Base-by-base conservation (phyloP, 2,329 filamentous ascomycete genomes). In the Thielaviopsis musarum region DNA sequence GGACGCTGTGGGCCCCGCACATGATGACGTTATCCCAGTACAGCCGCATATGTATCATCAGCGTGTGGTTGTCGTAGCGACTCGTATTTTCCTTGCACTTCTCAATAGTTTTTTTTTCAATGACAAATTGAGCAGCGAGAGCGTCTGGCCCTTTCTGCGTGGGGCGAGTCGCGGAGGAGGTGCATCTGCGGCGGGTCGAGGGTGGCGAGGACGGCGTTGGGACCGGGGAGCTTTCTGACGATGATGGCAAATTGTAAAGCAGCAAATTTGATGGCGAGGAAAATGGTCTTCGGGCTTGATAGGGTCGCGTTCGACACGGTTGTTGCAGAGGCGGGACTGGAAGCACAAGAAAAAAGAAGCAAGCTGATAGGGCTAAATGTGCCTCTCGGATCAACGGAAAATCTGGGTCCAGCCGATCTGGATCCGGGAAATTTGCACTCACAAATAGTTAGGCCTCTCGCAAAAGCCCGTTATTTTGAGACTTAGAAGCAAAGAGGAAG, bases 11-110 rank as follows among this genome's bases (percentile, higher is more conserved):
- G 26, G 21, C 30, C 28, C 34, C 52, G n/a, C 30, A 17, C 17
- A 19, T 13, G n/a, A 54, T 54, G 28, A 54, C 52, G 52, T n/a
- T 28, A n/a, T 54, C 52, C 52, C 52, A 54, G 52, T 54, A 54
- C 52, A 13, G 9, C 7, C 17, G n/a, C 12, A 19, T 19, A 19
- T 54, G 52, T 26, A 19, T 15, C 26, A 54, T 28, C 3, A 54
- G 52, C 7, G 52, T 38, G 9, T 17, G 13, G n/a, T 54, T 38
- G 28, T 34, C 28, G n/a, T 26, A 38, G 26, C 17, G n/a, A 26
- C 26, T 26, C 26, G 30, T 30, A 26, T 30, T 19, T 30, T 54
- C 52, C 21, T 54, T 54, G 52, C 52, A 54, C 21, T 54, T 54
- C n/a, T 54, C 52, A 17, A 38, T 54, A 15, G 38, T n/a, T n/a